These are phyloP conservation scores for Suillus placidus DNA, from an alignment of 768 basidiomycete genomes.

Conservation along the genomic window DNA sequence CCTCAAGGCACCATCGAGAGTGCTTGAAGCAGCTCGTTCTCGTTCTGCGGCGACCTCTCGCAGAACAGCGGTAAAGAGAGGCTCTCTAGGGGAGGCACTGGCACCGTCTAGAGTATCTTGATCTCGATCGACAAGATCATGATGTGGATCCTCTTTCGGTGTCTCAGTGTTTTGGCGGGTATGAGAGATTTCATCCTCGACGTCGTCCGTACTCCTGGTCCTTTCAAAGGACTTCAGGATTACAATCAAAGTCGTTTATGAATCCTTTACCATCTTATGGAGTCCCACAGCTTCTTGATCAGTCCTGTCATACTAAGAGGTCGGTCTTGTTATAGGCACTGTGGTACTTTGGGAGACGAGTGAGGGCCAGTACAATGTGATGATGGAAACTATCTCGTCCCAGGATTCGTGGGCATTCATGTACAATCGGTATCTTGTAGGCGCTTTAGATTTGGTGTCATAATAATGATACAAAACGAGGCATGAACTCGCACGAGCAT, in stretches of 20 bases:
- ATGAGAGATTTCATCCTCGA: not conserved
- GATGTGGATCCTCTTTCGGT: slow-evolving; percentile 51
- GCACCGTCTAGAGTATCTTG: slow-evolving; percentile 22
- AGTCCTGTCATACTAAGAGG: not conserved
- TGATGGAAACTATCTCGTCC: not conserved
- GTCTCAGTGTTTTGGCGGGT: not conserved
- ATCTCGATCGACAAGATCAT: slow-evolving; percentile 45
- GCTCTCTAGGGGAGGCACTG: slow-evolving; percentile 46
- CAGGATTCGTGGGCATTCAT: not conserved
- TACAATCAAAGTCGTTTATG: not conserved
- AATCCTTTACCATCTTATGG: not conserved
- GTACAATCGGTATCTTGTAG: not conserved
- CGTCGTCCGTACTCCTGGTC: not conserved
- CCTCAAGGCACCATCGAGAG: slow-evolving; percentile 26
- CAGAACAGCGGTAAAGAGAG: slow-evolving; percentile 74
- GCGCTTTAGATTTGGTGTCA: not conserved
- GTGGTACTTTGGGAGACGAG: not conserved
- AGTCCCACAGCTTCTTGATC: not conserved
- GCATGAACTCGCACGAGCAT: not conserved
- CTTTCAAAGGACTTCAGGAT: not conserved
- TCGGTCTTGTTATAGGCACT: not conserved
- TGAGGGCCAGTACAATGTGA: not conserved
- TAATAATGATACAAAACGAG: not conserved
- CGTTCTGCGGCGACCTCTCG: slow-evolving; percentile 67
- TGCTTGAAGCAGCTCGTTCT: slow-evolving; percentile 29